A percentile compares a stretch with the other conserved stretches of the same genome.
Evolutionary conservation across 2,329 filamentous ascomycete species (phyloP).

Genomic region (Stemphylium beticola): DNA sequence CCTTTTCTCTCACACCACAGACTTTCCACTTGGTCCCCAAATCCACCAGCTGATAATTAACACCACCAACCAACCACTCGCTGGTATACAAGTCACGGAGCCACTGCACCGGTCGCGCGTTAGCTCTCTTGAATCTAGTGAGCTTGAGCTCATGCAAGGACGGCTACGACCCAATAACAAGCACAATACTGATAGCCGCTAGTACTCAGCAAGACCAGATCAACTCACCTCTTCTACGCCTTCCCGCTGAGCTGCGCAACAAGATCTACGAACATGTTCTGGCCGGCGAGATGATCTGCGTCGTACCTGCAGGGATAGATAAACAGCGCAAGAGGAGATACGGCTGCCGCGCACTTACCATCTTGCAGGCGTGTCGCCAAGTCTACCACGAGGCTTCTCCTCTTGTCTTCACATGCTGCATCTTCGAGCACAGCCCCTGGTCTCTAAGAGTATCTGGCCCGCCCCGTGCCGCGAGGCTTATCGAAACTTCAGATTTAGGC

Average conservation of each 20-base stretch:
- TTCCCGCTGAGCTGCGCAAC: slow-evolving; percentile 6
- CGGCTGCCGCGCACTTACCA: background rate
- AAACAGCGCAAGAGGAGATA: too few species aligned
- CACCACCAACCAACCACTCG: too few species aligned
- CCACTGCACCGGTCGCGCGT: too few species aligned
- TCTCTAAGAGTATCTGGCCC: background rate
- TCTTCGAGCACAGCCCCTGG: background rate
- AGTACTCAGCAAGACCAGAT: background rate
- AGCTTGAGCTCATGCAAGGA: background rate
- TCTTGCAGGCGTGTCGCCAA: slow-evolving; percentile 2
- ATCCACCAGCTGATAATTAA: too few species aligned
- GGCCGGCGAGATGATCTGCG: background rate
- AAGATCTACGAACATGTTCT: background rate
- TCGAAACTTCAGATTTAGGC: background rate
- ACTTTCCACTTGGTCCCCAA: too few species aligned
- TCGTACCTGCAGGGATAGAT: too few species aligned
- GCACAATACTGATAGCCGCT: background rate
- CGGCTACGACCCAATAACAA: too few species aligned
- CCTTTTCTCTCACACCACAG: too few species aligned
- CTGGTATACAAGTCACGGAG: too few species aligned
- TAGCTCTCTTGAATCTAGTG: background rate
- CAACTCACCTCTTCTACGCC: background rate
- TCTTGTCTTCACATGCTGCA: background rate
- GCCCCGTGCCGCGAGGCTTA: background rate
- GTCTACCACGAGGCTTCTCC: background rate